Base-by-base conservation (phyloP, 371 early-diverging fungal genomes). In the Thermomucor indicae-seudaticae region DNA sequence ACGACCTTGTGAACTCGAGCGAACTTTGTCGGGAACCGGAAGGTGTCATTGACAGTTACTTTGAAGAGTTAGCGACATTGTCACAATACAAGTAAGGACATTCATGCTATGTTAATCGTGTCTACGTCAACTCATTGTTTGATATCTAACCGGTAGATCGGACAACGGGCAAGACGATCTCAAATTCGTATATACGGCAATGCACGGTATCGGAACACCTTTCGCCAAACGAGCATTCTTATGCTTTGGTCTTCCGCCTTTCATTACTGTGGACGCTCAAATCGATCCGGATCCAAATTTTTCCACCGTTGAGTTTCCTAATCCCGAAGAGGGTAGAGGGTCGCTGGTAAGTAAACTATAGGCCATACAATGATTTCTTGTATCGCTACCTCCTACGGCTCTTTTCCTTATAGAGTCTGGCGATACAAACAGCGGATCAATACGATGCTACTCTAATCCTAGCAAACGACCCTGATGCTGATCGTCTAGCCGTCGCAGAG, bases 381-480 rank as follows among this genome's bases (percentile, higher is more conserved):
- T 23, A 20, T 14, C 19, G 7, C 19, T 28, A 19, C 17, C n/a
- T 19, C n/a, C 35, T 27, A 17, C 41, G 28, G 44, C 40, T 4
- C 6, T 31, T 6, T 3, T 17, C 30, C 16, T 51, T 35, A 5
- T 28, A 65, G 66, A 77, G 68, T 6, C 55, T 92, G 56, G 93
- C 96, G 8, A 86, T 93, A 47, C 60, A 78, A 41, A 67, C 80
- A 19, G 97, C 96, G 0, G 81, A 89, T 25, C 47, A 60, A 29
- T 54, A 57, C 28, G 70, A 68, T 17, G 76, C 80, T 20, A 60
- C 50, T 7, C 60, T 95, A 24, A 90, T 97, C n/a, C 63, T 97
- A 28, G 96, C 97, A n/a, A 97, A 95, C 64, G 97, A 97, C 60
- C 97, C 97, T 1, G 97, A 97, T 71, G 97, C 95, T n/a, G 97